A percentile compares a stretch with the other conserved stretches of the same genome.
These are phyloP conservation scores for Auriculariales sp. DNA, from an alignment of 768 basidiomycete genomes.

Conservation along the genomic window DNA sequence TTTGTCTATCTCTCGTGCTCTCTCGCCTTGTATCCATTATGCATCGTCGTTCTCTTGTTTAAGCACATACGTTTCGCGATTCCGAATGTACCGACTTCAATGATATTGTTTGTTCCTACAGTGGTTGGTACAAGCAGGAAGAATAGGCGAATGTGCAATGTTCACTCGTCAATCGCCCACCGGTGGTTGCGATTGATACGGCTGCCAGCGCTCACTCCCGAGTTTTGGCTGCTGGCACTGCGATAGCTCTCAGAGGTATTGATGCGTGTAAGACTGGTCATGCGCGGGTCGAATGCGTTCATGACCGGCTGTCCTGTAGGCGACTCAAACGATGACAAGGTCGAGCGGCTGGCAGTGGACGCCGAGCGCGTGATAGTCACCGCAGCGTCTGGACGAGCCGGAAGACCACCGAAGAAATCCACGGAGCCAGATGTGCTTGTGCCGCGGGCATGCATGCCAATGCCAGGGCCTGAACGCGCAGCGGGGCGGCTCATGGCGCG, in stretches of 20 bases:
- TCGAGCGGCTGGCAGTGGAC: background rate
- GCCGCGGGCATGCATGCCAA: constrained; percentile 1
- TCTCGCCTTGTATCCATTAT: background rate
- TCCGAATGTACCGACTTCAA: background rate
- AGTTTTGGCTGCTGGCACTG: constrained; percentile 21
- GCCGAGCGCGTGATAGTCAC: background rate
- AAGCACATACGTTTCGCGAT: background rate
- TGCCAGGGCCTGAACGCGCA: too few species aligned
- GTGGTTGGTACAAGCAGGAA: background rate
- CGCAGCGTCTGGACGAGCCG: background rate
- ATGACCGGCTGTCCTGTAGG: background rate
- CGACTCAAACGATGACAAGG: background rate
- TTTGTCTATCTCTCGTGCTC: too few species aligned
- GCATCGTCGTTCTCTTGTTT: background rate
- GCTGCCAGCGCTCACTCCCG: constrained; percentile 13
- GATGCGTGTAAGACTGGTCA: constrained; percentile 18
- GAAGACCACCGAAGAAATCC: background rate
- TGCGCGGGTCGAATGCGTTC: constrained; percentile 6
- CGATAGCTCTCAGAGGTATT: constrained; percentile 25
- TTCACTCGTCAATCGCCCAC: constrained; percentile 47
- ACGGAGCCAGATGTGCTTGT: background rate
- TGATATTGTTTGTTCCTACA: background rate
- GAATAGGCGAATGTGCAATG: constrained; percentile 1
- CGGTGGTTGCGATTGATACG: constrained; percentile 22
- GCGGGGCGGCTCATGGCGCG: background rate